Base-by-base conservation (phyloP, 257 asterid genomes). In the Agastache rugosa region DNA sequence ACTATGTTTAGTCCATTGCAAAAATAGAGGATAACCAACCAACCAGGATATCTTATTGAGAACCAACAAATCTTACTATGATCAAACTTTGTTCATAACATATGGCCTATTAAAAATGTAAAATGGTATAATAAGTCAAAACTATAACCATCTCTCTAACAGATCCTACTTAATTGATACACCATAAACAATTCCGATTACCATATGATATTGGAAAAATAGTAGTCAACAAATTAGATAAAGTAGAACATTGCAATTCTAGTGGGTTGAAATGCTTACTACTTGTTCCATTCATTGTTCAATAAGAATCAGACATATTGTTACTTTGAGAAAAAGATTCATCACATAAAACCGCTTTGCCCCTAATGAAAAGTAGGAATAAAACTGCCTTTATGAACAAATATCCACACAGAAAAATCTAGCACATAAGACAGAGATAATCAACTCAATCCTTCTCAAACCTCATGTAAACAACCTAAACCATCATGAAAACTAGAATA, bases 1-100 rank as follows among this genome's bases (percentile, higher is more conserved):
- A 54, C 11, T 22, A 56, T 35, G 25, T 39, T 78, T 29, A 83
- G 78, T 44, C 11, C 41, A 25, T 29, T 61, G 71, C 64, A 58
- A 54, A 62, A 55, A 14, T 37, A 47, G 59, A 75, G 71, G 47
- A 59, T 41, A 7, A 45, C 66, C 70, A 72, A 22, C 65, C 31
- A 42, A 42, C 35, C 22, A 60, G 71, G 48, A 60, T 12, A 25
- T 29, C 63, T 29, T 44, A 69, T 6, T 47, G 63, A 45, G 20
- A 31, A 50, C n/a, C 12, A 3, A 23, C 2, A 19, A n/a, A 62
- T 15, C 48, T 22, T 53, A 67, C 15, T 31, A 22, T 54, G 15
- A 58, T 17, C 48, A 45, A 50, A 66, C 39, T 63, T 63, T 29
- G 15, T 31, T 48, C 25, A 37, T n/a, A 47, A 31, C 7, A 63